Evolutionary conservation across 345 rosid species (phyloP), one percentile per base, ranked within the genome.

Genomic region (Eucalyptus sp.): DNA sequence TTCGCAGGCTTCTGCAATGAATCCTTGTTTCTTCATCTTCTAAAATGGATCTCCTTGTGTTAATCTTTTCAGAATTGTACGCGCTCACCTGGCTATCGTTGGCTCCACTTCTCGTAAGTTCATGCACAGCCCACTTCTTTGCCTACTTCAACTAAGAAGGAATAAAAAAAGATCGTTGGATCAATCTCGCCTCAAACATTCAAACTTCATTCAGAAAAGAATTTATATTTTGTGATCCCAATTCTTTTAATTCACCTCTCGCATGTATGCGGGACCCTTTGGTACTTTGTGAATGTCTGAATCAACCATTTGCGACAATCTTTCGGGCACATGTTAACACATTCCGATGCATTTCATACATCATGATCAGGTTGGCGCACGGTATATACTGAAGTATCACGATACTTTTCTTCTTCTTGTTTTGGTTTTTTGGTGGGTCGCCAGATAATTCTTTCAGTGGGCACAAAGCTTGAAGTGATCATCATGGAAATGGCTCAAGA

Each of bases 401-500:
- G 7, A 18, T 37, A 1, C 81, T 71, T 37, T 20, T 20, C 64
- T 56, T 37, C 13, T 50, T 14, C 48, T 8, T 85, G 18, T 13
- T 58, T 84, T 33, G 62, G 13, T n/a, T 37, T 12, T 5, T 84
- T 50, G 87, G 86, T 62, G 81, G 46, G 27, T 18, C 7, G 46
- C 25, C 91, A 95, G 96, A 94, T 95, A 89, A 93, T 95, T 22
- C 89, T 95, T 1, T 20, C 91, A 37, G 95, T 95, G 88, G 96
- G 94, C 22, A 91, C 95, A 64, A 95, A 94, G 56, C 94, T 95
- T n/a, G 94, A 94, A 81, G 91, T 94, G 18, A 93, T 93, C 3
- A 93, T 95, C 51, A 91, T 93, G 94, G 95, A 94, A 43, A 93
- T 95, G 96, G 95, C 96, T 22, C 89, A 93, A 71, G 91, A 92